A percentile compares a stretch with the other conserved stretches of the same genome.
Conservation (phyloP, 441 rosid species). For the Kokia cookei region DNA sequence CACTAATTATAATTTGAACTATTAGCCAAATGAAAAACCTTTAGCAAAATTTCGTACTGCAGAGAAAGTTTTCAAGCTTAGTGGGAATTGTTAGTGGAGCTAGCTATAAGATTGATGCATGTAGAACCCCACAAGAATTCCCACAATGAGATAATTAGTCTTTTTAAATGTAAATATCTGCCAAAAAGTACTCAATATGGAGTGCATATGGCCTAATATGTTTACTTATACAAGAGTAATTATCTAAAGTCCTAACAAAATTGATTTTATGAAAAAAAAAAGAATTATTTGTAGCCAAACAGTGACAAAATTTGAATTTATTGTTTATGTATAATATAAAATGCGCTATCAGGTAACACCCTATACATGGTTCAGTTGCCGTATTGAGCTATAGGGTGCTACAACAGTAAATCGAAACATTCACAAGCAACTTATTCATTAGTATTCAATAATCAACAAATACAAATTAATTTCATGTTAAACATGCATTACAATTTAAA, state of each 20-base stretch:
- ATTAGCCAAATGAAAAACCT: background rate
- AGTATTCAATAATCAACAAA: no score
- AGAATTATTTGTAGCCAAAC: background rate
- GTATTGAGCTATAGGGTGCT: accelerated
- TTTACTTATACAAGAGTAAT: background rate
- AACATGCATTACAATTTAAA: no score
- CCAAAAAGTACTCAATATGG: no score
- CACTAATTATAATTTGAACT: background rate
- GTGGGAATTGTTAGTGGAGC: background rate
- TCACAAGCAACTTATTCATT: no score
- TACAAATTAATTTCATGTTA: no score
- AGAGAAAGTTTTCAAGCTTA: background rate
- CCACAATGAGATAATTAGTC: background rate
- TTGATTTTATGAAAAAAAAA: background rate
- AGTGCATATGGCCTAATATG: background rate
- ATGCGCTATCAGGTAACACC: no score
- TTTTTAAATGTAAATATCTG: background rate
- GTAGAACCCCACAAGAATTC: background rate
- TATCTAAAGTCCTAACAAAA: background rate
- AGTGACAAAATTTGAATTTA: background rate
- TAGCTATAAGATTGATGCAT: background rate
- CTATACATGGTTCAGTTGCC: accelerated
- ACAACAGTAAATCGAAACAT: no score
- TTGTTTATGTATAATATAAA: no score
- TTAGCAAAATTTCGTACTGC: background rate